Percentiles rank a stretch among this genome's conserved stretches.
Conservation (phyloP, 306 rosid species). For the Mimosa pudica region DNA sequence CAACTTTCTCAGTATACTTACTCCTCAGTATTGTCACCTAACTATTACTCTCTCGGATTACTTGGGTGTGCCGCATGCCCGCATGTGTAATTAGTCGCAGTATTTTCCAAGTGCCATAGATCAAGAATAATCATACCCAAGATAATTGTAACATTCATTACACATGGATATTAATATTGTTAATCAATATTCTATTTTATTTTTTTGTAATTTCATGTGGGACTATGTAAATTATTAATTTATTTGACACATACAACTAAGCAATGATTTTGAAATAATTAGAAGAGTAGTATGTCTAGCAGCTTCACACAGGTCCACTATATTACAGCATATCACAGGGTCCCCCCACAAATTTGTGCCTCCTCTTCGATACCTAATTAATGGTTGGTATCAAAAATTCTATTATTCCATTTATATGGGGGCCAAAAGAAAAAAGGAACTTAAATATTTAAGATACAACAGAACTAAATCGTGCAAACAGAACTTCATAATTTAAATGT, state of each 20-base stretch:
- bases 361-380: background rate
- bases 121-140: background rate
- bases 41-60: no score
- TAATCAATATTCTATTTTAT: background rate
- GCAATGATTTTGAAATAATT: background rate
- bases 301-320: background rate
- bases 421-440: background rate
- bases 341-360: slow-evolving; percentile 2
- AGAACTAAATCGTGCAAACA: background rate
- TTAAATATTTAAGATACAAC: background rate
- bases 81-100: background rate
- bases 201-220: background rate
- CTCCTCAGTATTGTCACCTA: no score
- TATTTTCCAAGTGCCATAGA: background rate
- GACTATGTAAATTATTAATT: background rate
- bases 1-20: no score
- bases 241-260: background rate
- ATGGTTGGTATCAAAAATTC: background rate
- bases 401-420: background rate
- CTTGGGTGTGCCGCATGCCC: no score
- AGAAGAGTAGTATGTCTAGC: background rate
- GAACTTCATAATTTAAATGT: background rate
- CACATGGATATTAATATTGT: background rate
- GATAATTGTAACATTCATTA: background rate
- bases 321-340: background rate